phyloP scores from a whole-genome alignment of 2,329 filamentous ascomycete genomes.

The Aspergillus sp. region DNA sequence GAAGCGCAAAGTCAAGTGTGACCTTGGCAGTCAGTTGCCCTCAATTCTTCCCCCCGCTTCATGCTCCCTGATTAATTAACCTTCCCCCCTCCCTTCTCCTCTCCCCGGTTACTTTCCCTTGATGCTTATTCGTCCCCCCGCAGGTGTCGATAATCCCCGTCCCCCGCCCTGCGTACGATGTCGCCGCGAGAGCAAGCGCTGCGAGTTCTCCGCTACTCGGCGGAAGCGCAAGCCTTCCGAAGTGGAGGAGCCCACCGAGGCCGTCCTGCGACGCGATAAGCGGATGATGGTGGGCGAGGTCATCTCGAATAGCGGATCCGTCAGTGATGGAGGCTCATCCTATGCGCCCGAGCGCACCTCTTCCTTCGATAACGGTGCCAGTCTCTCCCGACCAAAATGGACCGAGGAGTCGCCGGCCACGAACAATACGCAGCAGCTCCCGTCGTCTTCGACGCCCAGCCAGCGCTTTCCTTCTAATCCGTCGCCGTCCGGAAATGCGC shows the following conservation, averaged over 20 bases:
- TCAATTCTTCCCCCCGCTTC: background rate
- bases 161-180: conserved; percentile 94
- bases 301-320: conserved; percentile 26
- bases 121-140: conserved; percentile 16
- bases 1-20: conserved; percentile 53
- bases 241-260: conserved; percentile 45
- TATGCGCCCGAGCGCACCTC: conserved; percentile 29
- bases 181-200: conserved; percentile 91
- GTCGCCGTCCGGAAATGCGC: conserved; percentile 23
- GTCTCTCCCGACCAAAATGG: conserved; percentile 21
- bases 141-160: conserved; percentile 82
- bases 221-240: conserved; percentile 79
- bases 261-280: conserved; percentile 45
- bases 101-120: conserved; percentile 6
- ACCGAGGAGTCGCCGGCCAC: background rate
- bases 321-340: conserved; percentile 26
- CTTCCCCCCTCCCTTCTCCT: background rate
- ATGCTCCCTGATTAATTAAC: background rate
- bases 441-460: conserved; percentile 7
- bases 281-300: conserved; percentile 57
- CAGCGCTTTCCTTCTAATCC: background rate
- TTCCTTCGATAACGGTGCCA: conserved; percentile 25
- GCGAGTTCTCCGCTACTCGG: conserved; percentile 92
- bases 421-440: background rate
- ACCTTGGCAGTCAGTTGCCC: conserved; percentile 46